A percentile compares a stretch with the other conserved stretches of the same genome.
These are phyloP conservation scores for Eucalyptus marginata DNA, from an alignment of 345 rosid genomes.

Conservation along the genomic window DNA sequence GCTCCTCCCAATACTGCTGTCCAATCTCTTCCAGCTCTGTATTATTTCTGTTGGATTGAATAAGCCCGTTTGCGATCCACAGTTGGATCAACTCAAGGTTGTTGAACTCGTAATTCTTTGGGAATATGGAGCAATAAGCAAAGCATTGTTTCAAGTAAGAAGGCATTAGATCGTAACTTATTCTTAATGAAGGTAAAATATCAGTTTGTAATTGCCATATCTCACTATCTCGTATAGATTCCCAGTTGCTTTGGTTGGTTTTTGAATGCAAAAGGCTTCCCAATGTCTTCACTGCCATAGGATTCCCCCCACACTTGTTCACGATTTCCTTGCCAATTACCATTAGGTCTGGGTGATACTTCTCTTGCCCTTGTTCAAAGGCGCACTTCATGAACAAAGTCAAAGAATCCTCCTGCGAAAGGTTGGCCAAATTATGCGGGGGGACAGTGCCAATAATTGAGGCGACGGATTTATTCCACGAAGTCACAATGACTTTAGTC, in stretches of 20 bases:
- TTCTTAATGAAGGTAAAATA: neutral
- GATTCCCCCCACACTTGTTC: slow-evolving; percentile 5
- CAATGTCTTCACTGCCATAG: slow-evolving; percentile 2
- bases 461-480: neutral
- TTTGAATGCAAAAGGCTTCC: slow-evolving; percentile 1
- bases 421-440: neutral
- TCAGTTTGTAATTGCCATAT: neutral
- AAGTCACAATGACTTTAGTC: slow-evolving; percentile 1
- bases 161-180: slow-evolving; percentile 23
- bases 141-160: slow-evolving; percentile 21
- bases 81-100: neutral
- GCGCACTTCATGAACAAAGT: neutral
- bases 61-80: slow-evolving; percentile 4
- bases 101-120: slow-evolving; percentile 3
- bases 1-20: slow-evolving; percentile 3
- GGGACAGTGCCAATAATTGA: neutral
- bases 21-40: slow-evolving; percentile 2
- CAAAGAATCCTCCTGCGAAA: neutral
- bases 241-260: neutral
- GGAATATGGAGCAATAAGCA: slow-evolving; percentile 22
- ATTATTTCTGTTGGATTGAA: neutral
- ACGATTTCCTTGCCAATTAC: neutral
- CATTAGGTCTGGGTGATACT: neutral
- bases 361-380: neutral
- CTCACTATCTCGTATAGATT: neutral